A percentile compares a stretch with the other conserved stretches of the same genome.
Conservation (phyloP, 176 grass and related monocot genomes). For the Chrysopogon serrulatus region DNA sequence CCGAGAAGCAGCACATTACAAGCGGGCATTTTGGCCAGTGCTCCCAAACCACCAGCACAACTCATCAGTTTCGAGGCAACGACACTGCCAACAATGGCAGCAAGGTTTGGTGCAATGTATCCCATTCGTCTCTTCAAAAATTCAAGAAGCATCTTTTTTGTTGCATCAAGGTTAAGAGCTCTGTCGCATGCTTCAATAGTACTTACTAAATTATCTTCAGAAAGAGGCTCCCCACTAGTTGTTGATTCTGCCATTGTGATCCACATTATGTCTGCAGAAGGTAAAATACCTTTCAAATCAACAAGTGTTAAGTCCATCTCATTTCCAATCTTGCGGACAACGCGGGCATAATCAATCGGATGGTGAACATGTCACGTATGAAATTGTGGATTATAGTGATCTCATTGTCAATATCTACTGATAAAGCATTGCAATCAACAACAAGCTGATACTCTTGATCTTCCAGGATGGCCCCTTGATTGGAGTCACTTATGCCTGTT, state of each 20-base stretch:
- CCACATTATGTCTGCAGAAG: constrained; percentile 81
- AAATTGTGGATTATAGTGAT: constrained; percentile 84
- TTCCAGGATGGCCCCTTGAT: constrained; percentile 49
- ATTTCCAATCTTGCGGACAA: constrained; percentile 84
- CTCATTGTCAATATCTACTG: too few species aligned
- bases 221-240: constrained; percentile 68
- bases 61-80: constrained; percentile 87
- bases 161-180: constrained; percentile 60
- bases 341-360: constrained; percentile 82
- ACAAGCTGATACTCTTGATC: constrained; percentile 83
- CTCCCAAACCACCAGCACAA: constrained; percentile 65
- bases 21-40: constrained; percentile 83
- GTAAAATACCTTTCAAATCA: constrained; percentile 70
- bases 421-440: constrained; percentile 75
- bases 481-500: constrained; percentile 24
- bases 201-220: constrained; percentile 66
- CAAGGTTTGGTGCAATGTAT: constrained; percentile 76
- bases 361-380: constrained; percentile 77
- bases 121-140: constrained; percentile 83
- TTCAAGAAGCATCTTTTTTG: constrained; percentile 81
- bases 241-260: constrained; percentile 78
- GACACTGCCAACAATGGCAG: constrained; percentile 69
- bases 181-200: constrained; percentile 67
- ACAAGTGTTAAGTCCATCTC: constrained; percentile 70
- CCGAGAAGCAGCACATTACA: constrained; percentile 84